A percentile compares a stretch with the other conserved stretches of the same genome.
Evolutionary conservation across 768 basidiomycete species (phyloP).

Genomic region (Suillus paluster): DNA sequence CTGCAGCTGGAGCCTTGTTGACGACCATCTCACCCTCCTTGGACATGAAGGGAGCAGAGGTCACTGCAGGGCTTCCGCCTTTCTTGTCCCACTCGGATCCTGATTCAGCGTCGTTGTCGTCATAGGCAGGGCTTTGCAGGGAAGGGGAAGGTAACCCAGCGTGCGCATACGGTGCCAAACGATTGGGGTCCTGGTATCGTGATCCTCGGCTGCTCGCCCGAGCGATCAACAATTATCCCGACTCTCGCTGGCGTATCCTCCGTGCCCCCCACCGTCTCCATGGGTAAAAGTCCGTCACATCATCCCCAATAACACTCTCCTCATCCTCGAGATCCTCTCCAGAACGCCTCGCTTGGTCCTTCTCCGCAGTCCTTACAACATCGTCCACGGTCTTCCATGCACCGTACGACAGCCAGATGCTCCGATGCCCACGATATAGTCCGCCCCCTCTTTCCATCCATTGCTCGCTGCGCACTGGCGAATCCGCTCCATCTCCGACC

Average conservation of each 20-base stretch:
- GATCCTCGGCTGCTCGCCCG: conserved; percentile 52
- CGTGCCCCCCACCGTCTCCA: conserved; percentile 41
- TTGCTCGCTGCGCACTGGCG: conserved; percentile 74
- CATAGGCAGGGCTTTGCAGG: conserved; percentile 42
- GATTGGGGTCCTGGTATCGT: conserved; percentile 53
- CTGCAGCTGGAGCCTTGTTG: conserved; percentile 68
- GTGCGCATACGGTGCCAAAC: conserved; percentile 48
- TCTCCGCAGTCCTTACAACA: conserved; percentile 67
- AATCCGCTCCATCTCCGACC: conserved; percentile 66
- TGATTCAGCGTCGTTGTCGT: conserved; percentile 55
- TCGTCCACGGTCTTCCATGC: conserved; percentile 91
- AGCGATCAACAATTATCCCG: conserved; percentile 68
- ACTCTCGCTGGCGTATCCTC: conserved; percentile 52
- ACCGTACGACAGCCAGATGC: conserved; percentile 73
- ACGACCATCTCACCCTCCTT: conserved; percentile 63
- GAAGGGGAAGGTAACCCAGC: conserved; percentile 58
- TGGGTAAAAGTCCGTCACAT: conserved; percentile 74
- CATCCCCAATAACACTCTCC: conserved; percentile 63
- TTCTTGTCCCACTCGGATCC: conserved; percentile 71
- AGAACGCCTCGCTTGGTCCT: conserved; percentile 49
- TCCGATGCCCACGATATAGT: conserved; percentile 67
- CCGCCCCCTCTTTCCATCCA: conserved; percentile 77
- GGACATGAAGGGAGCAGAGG: conserved; percentile 39
- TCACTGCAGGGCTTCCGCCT: conserved; percentile 28
- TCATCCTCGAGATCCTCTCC: conserved; percentile 54